Percentiles rank a stretch among this genome's conserved stretches.
Evolutionary conservation across 306 rosid genomes (phyloP).

Genomic region (Malus sylvestris): DNA sequence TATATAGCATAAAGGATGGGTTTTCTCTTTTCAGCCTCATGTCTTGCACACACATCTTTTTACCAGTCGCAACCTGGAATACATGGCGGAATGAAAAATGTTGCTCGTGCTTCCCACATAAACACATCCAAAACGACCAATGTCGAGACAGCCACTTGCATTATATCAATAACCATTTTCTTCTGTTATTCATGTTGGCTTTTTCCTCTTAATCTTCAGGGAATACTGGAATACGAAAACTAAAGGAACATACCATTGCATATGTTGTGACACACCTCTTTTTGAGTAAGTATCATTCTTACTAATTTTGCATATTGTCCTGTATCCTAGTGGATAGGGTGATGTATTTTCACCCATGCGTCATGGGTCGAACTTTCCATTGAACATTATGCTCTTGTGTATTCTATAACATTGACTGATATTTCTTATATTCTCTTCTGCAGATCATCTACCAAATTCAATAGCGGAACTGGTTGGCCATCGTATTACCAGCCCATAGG

Average conservation of each 20-base stretch:
- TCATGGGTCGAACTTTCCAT: too few relatives aligned
- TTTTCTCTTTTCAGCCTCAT: not conserved
- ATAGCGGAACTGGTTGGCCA: constrained; percentile 99
- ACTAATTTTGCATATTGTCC: not conserved
- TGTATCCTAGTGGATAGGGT: too few relatives aligned
- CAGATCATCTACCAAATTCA: constrained; percentile 86
- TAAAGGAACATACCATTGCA: constrained; percentile 67
- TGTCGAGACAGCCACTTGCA: not conserved
- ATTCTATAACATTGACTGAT: not conserved
- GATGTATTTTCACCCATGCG: too few relatives aligned
- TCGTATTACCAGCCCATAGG: constrained; percentile 80
- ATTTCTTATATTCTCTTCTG: not conserved
- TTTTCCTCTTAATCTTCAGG: constrained; percentile 28
- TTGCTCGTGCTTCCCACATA: not conserved
- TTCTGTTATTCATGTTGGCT: not conserved
- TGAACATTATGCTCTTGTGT: not conserved
- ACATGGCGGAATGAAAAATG: not conserved
- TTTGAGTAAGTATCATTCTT: constrained; percentile 56
- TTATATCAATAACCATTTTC: not conserved
- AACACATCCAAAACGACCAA: not conserved
- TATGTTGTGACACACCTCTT: constrained; percentile 81
- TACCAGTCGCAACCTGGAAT: not conserved
- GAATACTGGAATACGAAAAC: constrained; percentile 90
- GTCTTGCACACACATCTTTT: not conserved
- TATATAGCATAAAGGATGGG: not conserved